Base-by-base conservation (phyloP, 371 early-diverging fungal genomes). In the Mortierella sp. region DNA sequence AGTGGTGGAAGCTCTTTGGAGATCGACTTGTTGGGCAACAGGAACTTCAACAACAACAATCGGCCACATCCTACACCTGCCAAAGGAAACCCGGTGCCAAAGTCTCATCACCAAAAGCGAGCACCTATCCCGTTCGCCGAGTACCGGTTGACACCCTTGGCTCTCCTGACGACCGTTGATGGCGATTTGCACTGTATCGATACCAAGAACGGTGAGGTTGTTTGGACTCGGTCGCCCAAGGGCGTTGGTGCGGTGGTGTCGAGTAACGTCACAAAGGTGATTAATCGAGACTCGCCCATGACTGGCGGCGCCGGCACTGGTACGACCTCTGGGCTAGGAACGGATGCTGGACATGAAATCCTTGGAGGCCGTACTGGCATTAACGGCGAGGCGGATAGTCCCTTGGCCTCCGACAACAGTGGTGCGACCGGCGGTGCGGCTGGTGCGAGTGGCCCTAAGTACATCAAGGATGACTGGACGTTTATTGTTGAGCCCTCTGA, bases 131-230 rank as follows among this genome's bases (percentile, higher is more conserved):
- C 41, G 4, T 48, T 11, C 48, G 79, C 78, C 35, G 77, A 77
- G 12, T 82, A 91, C 76, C 11, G 87, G 1, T 58, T 89, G 12
- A 74, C 91, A 14, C n/a, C 54, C 11, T n/a, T 76, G 29, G 75
- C 80, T 7, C 71, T 86, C 29, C 89, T 94, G 49, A 84, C 91
- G 11, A 94, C 95, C 1, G 76, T 95, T 18, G 95, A 95, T 82
- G 95, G 95, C 35, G 58, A 81, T 41, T 70, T 94, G 72, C 93
- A 94, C 75, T 92, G 92, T 71, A 87, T 95, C 48, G 76, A 91
- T 55, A 84, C 75, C 35, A 32, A 77, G 14, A 89, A 88, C 11
- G 95, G 94, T 1, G 70, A 82, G 5, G 77, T 91, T 11, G 41
- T 91, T 6, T 95, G 95, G 95, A 82, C 90, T 27, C 76, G 71